Conservation (phyloP, 2,329 filamentous ascomycete genomes). For the Fusarium phyllophilum region DNA sequence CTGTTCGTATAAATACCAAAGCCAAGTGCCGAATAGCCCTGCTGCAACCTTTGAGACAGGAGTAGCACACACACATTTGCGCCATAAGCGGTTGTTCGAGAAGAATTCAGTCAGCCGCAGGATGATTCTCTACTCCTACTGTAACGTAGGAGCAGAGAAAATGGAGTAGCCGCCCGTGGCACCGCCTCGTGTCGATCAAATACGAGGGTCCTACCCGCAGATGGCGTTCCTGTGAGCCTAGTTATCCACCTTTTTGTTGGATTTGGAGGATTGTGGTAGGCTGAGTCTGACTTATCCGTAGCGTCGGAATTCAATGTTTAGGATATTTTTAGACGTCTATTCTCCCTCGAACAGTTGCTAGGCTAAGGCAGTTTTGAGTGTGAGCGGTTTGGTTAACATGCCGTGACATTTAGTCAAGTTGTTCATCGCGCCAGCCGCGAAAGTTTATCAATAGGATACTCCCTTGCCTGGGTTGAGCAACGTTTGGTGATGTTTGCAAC, state of each 20-base stretch:
- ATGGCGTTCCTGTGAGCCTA: slow-evolving; percentile 27
- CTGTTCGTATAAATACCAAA: slow-evolving; percentile 24
- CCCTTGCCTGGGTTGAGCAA: background rate
- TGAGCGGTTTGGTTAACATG: background rate
- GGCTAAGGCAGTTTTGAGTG: background rate
- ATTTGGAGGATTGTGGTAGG: slow-evolving; percentile 15
- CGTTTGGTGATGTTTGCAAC: background rate
- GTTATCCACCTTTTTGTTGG: slow-evolving; percentile 22
- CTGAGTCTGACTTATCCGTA: slow-evolving; percentile 7
- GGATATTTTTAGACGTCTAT: slow-evolving; percentile 23
- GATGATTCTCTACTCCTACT: background rate
- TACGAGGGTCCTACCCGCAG: slow-evolving; percentile 33
- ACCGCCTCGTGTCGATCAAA: slow-evolving; percentile 35
- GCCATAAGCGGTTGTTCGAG: slow-evolving; percentile 18
- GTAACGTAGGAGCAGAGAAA: slow-evolving; percentile 20
- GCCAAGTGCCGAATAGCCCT: slow-evolving; percentile 3
- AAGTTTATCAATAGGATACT: background rate
- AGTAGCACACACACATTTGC: slow-evolving; percentile 10
- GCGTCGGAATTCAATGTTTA: slow-evolving; percentile 21
- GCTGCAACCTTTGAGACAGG: background rate
- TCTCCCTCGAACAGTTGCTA: background rate
- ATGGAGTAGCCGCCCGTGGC: slow-evolving; percentile 26
- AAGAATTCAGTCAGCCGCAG: slow-evolving; percentile 13
- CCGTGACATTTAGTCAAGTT: background rate
- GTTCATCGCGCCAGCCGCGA: slow-evolving; percentile 7